Conservation (phyloP, 306 rosid species). For the Casuarina cunninghamiana region DNA sequence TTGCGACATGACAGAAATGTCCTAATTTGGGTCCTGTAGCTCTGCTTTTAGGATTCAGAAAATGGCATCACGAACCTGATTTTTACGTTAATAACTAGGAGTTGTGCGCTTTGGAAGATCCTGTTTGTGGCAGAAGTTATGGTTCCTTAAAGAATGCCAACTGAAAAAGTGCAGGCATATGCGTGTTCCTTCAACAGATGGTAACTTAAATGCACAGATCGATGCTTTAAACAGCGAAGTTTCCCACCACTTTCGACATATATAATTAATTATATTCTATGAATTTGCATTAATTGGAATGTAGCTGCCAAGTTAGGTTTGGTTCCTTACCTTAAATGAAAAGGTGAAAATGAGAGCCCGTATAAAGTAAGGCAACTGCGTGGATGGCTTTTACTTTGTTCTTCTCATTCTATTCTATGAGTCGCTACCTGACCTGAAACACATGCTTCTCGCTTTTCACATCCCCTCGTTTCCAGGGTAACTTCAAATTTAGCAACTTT, state of each 20-base stretch:
- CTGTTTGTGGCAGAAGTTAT: conserved; percentile 18
- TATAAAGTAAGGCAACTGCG: not conserved
- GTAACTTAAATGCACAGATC: conserved; percentile 19
- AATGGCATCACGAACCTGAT: not conserved
- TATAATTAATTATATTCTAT: not conserved
- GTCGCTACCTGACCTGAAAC: too few species aligned
- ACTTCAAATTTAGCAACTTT: too few species aligned
- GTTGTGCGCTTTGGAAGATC: conserved; percentile 10
- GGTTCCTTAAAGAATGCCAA: conserved; percentile 23
- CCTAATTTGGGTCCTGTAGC: not conserved
- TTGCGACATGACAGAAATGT: not conserved
- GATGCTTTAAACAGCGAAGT: conserved; percentile 8
- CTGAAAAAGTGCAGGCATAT: conserved; percentile 17
- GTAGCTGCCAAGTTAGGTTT: conserved; percentile 6
- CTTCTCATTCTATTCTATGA: not conserved
- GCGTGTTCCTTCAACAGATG: conserved; percentile 16
- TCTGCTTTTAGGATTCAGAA: too few species aligned
- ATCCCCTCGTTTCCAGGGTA: too few species aligned
- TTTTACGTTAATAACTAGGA: conserved; percentile 11
- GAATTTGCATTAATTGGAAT: not conserved
- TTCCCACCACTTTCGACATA: not conserved
- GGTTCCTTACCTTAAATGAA: not conserved
- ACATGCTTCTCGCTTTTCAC: too few species aligned
- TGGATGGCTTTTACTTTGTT: not conserved
- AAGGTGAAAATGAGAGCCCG: not conserved